Evolutionary conservation across 2,329 filamentous ascomycete genomes (phyloP).

Genomic region (Trichoderma sp.): DNA sequence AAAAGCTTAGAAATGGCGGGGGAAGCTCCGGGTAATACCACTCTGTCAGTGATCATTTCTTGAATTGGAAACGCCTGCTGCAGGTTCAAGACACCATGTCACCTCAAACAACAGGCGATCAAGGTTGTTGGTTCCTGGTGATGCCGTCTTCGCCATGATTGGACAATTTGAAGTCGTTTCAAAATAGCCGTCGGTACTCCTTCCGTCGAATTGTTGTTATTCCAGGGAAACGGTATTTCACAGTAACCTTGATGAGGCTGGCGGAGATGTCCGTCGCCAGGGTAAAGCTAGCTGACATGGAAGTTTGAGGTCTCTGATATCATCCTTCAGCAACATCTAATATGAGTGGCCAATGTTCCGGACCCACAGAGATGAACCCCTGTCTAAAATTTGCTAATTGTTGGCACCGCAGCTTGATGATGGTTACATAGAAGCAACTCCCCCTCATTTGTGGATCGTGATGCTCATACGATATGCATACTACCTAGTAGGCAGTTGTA

Average conservation of each 20-base stretch:
- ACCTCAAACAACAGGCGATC: background rate
- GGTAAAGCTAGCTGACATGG: background rate
- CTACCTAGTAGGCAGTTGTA: background rate
- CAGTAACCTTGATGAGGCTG: background rate
- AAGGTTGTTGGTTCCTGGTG: background rate
- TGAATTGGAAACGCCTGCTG: conserved; percentile 7
- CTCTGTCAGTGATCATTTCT: conserved; percentile 10
- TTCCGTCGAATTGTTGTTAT: background rate
- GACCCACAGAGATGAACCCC: background rate
- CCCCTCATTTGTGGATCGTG: conserved; percentile 15
- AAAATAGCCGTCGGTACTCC: conserved; percentile 19
- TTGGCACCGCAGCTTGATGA: background rate
- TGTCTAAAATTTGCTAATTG: background rate
- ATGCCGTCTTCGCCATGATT: background rate
- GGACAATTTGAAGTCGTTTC: background rate
- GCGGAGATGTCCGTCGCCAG: background rate
- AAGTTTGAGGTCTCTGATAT: background rate
- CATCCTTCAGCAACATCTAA: background rate
- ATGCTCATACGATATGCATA: background rate
- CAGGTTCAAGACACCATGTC: conserved; percentile 20
- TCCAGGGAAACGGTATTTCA: background rate
- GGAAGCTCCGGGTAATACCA: conserved; percentile 14
- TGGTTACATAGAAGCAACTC: conserved; percentile 1
- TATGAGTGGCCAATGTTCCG: background rate
- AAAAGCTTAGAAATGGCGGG: background rate